Base-by-base conservation (phyloP, 1,139 yeast genomes). In the Sugiyamaella castrensis region DNA sequence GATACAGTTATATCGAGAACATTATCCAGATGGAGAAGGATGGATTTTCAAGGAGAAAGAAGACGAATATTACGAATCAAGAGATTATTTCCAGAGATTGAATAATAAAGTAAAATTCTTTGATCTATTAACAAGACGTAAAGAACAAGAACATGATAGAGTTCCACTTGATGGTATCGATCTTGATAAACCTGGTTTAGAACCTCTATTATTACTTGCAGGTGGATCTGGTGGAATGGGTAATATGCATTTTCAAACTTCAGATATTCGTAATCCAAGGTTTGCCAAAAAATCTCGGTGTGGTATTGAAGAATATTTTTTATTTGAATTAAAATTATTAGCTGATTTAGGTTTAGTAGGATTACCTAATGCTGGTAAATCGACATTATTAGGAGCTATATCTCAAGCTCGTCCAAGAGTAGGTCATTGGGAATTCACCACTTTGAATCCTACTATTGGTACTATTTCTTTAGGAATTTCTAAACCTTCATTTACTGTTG, bases 221-320 rank as follows among this genome's bases (percentile, higher is more conserved):
- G 98, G 98, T 38, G 98, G 98, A 5, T 73, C 75, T 57, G 98
- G 98, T 27, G 98, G 98, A 0, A 75, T 91, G 73, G 98, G 98
- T 1, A 92, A 92, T 66, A 88, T 89, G 92, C 96, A 91, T 65
- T 92, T 92, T 62, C 72, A 87, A 46, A 88, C 97, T 0, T 76
- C 84, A 46, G 80, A 82, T 48, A 82, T 92, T 47, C 78, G 97
- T 50, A 91, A 89, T 62, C 98, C 98, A 5, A 72, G 95, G 45
- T 92, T 92, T 65, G 80, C 94, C 34, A 91, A 89, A 61, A 63
- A 65, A 36, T 98, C 98, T 2, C 76, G 98, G 51, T 71, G 70
- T 8, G 89, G 89, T 0, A 59, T 88, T 2, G 82, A 80, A 32
- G 78, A 79, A 19, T 73, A 76, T 54, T 88, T 92, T 57, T 68